Percentiles rank a stretch among this genome's conserved stretches.
Conservation (phyloP, 768 basidiomycete genomes). For the Suillus tomentosus region DNA sequence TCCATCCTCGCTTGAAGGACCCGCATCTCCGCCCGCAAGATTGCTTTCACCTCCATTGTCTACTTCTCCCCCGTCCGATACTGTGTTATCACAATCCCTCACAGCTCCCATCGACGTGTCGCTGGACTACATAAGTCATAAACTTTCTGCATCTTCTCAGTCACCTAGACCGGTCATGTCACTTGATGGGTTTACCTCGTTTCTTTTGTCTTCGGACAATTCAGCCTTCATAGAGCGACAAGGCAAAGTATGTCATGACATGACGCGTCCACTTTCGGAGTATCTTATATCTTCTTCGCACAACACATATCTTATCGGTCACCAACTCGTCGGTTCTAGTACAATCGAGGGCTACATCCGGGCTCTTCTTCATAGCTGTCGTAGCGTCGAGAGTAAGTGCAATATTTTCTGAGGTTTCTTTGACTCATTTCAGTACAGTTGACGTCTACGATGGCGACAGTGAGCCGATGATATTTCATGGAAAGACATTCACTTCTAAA, state of each 20-base stretch:
- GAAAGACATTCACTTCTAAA: constrained; percentile 84
- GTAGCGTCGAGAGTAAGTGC: constrained; percentile 90
- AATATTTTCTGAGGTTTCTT: background rate
- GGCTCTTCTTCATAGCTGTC: constrained; percentile 83
- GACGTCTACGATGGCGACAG: constrained; percentile 89
- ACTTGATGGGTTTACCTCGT: constrained; percentile 70
- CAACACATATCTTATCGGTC: constrained; percentile 88
- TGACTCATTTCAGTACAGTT: constrained; percentile 47
- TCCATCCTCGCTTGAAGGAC: background rate
- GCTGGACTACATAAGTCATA: constrained; percentile 9
- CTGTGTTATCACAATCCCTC: background rate
- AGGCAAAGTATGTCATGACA: constrained; percentile 68
- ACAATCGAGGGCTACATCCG: constrained; percentile 94
- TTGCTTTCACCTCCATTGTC: background rate
- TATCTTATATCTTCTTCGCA: constrained; percentile 91
- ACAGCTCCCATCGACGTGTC: background rate
- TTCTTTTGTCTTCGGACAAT: constrained; percentile 83
- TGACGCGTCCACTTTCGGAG: constrained; percentile 85
- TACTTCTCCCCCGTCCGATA: constrained; percentile 15
- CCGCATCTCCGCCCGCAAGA: background rate
- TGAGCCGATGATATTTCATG: constrained; percentile 88
- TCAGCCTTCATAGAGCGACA: constrained; percentile 56
- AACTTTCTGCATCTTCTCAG: constrained; percentile 10
- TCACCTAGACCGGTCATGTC: constrained; percentile 37
- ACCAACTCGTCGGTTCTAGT: constrained; percentile 85